Evolutionary conservation across 2,329 filamentous ascomycete species (phyloP), one percentile per base, ranked within the genome.

Genomic region (Bipolaris victoriae): DNA sequence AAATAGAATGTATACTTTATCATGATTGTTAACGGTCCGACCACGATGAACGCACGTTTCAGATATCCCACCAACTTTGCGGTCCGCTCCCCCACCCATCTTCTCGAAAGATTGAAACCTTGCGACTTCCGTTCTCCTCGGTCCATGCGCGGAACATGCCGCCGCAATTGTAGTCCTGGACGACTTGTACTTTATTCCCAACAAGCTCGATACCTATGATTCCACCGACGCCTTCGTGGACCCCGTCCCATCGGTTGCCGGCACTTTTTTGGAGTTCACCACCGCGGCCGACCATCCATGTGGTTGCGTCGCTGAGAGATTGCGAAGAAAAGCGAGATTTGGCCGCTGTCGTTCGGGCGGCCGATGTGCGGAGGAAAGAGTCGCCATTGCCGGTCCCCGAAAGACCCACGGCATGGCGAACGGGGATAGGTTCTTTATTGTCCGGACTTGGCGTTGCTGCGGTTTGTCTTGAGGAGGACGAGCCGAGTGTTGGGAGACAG

Each of bases 301-400:
- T 80, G 7, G 94, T 73, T 0, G 91, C 89, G 1, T 80, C 71
- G 1, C 83, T 75, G 0, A 90, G 80, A 0, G 86, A 73, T 64
- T 77, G 52, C 0, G 69, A 58, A 1, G 79, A 77, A 76, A 90
- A 95, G 11, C 89, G 84, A 16, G 88, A 87, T 63, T 93, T 88
- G 0, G 91, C 86, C 1, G 86, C 89, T 0, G 88, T 86, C 0
- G 90, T 93, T 31, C 90, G 86, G 0, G 84, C 86, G 1, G 92
- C 92, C 13, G 82, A 84, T 2, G 86, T 79, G 3, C 91, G 87
- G 15, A 96, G 81, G 73, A 96, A 97, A 0, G 90, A 91, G 76
- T 97, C 92, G 0, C 93, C 92, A 66, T 97, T 96, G 0, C 92
- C 93, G 0, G 92, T 94, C 0, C 91, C 90, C 0, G 90, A 94